Conservation (phyloP, 192 early-diverging fungal genomes). For the Podila horticola region DNA sequence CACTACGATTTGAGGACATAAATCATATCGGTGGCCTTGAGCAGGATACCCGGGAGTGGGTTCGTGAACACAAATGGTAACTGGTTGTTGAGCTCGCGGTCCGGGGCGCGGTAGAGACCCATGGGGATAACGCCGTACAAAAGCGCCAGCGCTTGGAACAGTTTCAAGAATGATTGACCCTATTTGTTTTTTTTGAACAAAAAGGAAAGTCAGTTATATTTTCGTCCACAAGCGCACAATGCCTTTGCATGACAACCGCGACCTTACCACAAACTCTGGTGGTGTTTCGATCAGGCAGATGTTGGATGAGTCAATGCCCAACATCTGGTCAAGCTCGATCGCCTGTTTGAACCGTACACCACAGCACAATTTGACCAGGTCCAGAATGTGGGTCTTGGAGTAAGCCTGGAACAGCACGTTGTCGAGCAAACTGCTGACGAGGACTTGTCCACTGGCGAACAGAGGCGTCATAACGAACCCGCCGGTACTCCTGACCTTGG, state of each 20-base stretch:
- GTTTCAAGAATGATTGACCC: slow-evolving; percentile 57
- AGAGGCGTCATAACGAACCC: slow-evolving; percentile 59
- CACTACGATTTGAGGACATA: slow-evolving; percentile 62
- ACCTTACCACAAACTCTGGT: slow-evolving; percentile 20
- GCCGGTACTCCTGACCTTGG: neutral
- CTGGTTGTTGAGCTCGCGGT: slow-evolving; percentile 62
- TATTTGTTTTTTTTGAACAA: neutral
- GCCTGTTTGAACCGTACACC: slow-evolving; percentile 61
- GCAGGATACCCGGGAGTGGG: slow-evolving; percentile 64
- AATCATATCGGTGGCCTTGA: slow-evolving; percentile 65
- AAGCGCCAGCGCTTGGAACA: slow-evolving; percentile 64
- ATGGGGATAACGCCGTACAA: slow-evolving; percentile 65
- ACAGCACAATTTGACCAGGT: slow-evolving; percentile 69
- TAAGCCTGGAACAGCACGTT: slow-evolving; percentile 65
- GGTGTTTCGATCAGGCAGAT: slow-evolving; percentile 35
- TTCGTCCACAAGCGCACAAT: neutral
- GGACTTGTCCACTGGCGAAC: slow-evolving; percentile 73
- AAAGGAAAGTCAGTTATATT: neutral
- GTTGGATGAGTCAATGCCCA: slow-evolving; percentile 45
- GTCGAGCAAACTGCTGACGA: slow-evolving; percentile 64
- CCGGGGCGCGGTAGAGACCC: slow-evolving; percentile 58
- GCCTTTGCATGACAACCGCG: no score
- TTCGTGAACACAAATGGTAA: slow-evolving; percentile 78
- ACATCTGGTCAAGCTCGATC: slow-evolving; percentile 40
- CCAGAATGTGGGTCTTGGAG: slow-evolving; percentile 65